Evolutionary conservation across 2,329 filamentous ascomycete genomes (phyloP), one percentile per base, ranked within the genome.

Genomic region (Neofusicoccum ribis): DNA sequence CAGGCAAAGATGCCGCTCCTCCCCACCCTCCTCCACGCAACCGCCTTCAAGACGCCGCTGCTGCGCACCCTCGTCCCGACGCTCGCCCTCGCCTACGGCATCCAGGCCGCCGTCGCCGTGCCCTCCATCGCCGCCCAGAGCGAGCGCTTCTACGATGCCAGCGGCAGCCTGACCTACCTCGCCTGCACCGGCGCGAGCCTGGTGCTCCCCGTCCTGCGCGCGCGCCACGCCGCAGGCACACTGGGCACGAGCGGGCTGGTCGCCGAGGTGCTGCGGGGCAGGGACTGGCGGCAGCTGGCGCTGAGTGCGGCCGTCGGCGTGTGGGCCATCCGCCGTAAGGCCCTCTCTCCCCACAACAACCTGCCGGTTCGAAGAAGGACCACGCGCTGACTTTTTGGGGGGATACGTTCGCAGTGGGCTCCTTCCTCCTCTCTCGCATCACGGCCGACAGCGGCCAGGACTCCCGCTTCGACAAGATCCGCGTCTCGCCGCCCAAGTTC

Each of bases 101-200:
- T 91, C 52, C 89, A 91, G 77, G 80, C 84, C 8, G 85, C 83
- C 46, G 85, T 86, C 6, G 88, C 86, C 4, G 73, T 88, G 1
- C 89, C 89, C 5, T 89, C 87, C 5, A 86, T 89, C 67, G 68
- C 83, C 31, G 78, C 80, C 37, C 83, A 87, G 70, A 85, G 85
- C 6, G 89, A 91, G 72, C 84, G 85, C 43, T 89, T 89, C 80
- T 91, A 89, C 73, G 89, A 91, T 72, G 75, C 89, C 54, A 88
- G 86, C 1, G 89, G 89, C 54, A 88, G 87, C 14, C 71, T 89
- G 37, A 90, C 88, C 2, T 89, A 89, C 72, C 81, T 91, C 43
- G 85, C 86, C 63, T 88, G 88, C 73, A 86, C 86, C 14, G 84
- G 85, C 0, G 75, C 90, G 34, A 86, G 84, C 66, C 78, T 91